A percentile compares a stretch with the other conserved stretches of the same genome.
These are phyloP conservation scores for Starmerella tilneyi DNA, from an alignment of 805 yeast species.

Conservation along the genomic window DNA sequence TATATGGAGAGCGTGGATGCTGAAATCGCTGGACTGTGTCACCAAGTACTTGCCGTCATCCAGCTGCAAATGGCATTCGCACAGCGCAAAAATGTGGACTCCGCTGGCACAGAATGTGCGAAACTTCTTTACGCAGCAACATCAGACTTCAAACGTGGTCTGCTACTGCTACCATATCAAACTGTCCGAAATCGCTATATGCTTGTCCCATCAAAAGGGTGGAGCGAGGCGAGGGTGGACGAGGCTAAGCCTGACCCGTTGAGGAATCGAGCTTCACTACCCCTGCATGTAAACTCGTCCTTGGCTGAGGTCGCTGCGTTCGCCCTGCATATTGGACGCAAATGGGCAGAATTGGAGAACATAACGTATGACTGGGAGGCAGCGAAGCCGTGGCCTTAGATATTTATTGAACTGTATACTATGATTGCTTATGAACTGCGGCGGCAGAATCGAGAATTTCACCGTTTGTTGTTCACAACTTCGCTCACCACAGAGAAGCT, in stretches of 20 bases:
- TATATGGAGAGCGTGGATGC: constrained; percentile 24
- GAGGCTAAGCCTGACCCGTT: constrained; percentile 29
- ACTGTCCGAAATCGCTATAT: constrained; percentile 21
- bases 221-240: constrained; percentile 22
- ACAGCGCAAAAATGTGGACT: constrained; percentile 1
- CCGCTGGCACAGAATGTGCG: constrained; percentile 11
- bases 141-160: constrained; percentile 28
- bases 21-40: constrained; percentile 28
- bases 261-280: constrained; percentile 31
- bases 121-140: constrained; percentile 15
- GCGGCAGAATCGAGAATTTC: too few species aligned
- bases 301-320: constrained; percentile 36
- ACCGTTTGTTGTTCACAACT: too few species aligned
- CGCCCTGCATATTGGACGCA: constrained; percentile 30
- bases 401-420: too few species aligned
- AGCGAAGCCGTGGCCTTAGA: background rate
- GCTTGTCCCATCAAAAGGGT: constrained; percentile 9
- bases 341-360: constrained; percentile 31
- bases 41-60: constrained; percentile 29
- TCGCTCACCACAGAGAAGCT: too few species aligned
- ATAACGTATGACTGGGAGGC: constrained; percentile 29
- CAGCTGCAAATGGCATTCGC: constrained; percentile 23
- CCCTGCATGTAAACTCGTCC: constrained; percentile 33
- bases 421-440: too few species aligned
- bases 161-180: constrained; percentile 23